phyloP scores from a whole-genome alignment of 1,284 basidiomycete species.

The Microbotryum intermedium region DNA sequence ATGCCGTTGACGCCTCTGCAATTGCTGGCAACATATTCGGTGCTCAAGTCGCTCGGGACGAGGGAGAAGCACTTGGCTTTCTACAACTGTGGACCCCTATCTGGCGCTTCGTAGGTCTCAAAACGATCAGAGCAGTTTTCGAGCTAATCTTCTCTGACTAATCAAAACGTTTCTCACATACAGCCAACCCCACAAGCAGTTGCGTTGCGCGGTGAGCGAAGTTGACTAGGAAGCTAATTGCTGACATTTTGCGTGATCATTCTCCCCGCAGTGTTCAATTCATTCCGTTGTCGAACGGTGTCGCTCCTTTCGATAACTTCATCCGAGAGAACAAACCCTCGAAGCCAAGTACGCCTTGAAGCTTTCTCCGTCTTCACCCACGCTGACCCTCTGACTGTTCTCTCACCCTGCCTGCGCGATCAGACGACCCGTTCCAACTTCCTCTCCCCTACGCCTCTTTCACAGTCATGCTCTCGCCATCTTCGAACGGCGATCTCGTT shows the following conservation, averaged over 20 bases:
- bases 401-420: background rate
- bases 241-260: too few species aligned
- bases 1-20: slow-evolving; percentile 31
- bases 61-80: slow-evolving; percentile 31
- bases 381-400: background rate
- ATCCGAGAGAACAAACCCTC: slow-evolving; percentile 21
- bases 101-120: slow-evolving; percentile 21
- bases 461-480: slow-evolving; percentile 6
- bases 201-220: background rate
- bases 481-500: slow-evolving; percentile 3
- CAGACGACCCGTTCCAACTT: slow-evolving; percentile 21
- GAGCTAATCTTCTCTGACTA: background rate
- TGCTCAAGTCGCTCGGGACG: slow-evolving; percentile 27
- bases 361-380: background rate
- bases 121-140: too few species aligned
- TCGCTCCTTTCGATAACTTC: slow-evolving; percentile 27
- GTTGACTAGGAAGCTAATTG: background rate
- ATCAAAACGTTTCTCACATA: background rate
- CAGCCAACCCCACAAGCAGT: slow-evolving; percentile 34
- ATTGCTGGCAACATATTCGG: slow-evolving; percentile 26
- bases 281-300: slow-evolving; percentile 27
- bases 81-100: slow-evolving; percentile 30
- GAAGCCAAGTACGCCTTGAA: slow-evolving; percentile 12
- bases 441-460: slow-evolving; percentile 30
- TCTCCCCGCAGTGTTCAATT: slow-evolving; percentile 30